A percentile compares a stretch with the other conserved stretches of the same genome.
Evolutionary conservation across 164 flowering plant species (phyloP).

Genomic region (Macadamia tetraphylla): DNA sequence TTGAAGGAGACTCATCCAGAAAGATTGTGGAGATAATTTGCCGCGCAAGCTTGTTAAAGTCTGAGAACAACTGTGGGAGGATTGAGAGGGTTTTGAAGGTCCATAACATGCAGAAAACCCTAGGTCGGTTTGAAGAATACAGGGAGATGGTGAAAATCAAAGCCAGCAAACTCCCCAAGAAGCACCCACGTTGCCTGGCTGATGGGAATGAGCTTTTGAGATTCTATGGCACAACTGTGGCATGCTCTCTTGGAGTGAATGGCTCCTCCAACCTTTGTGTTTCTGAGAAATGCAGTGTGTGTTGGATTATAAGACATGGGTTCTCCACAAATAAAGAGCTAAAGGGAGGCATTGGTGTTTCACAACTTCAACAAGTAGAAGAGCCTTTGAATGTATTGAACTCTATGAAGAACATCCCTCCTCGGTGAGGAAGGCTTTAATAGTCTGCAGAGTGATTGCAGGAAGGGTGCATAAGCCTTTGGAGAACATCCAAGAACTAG

Average conservation of each 20-base stretch:
- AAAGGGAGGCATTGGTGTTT: conserved; percentile 47
- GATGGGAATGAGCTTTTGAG: conserved; percentile 64
- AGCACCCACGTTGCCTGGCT: conserved; percentile 58
- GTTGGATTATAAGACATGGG: conserved; percentile 42
- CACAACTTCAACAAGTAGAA: conserved; percentile 56
- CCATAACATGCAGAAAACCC: conserved; percentile 52
- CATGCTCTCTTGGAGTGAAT: conserved; percentile 42
- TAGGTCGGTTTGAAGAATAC: conserved; percentile 52
- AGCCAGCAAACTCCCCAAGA: conserved; percentile 55
- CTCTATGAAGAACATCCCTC: conserved; percentile 20
- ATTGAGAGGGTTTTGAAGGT: conserved; percentile 52
- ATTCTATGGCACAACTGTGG: conserved; percentile 47
- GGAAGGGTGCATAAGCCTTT: conserved; percentile 56
- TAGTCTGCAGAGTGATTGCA: conserved; percentile 61
- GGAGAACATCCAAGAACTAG: conserved; percentile 48
- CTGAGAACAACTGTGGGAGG: conserved; percentile 36
- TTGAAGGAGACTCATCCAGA: conserved; percentile 54
- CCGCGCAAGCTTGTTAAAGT: conserved; percentile 41
- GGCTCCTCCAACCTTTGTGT: conserved; percentile 41
- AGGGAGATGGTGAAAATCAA: conserved; percentile 47
- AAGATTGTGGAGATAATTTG: conserved; percentile 61
- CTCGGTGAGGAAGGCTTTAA: conserved; percentile 38
- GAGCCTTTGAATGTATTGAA: conserved; percentile 48
- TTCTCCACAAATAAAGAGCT: conserved; percentile 40
- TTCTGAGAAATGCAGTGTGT: conserved; percentile 43